These are phyloP conservation scores for Paxillus rubicundulus DNA, from an alignment of 768 basidiomycete species.

Conservation along the genomic window DNA sequence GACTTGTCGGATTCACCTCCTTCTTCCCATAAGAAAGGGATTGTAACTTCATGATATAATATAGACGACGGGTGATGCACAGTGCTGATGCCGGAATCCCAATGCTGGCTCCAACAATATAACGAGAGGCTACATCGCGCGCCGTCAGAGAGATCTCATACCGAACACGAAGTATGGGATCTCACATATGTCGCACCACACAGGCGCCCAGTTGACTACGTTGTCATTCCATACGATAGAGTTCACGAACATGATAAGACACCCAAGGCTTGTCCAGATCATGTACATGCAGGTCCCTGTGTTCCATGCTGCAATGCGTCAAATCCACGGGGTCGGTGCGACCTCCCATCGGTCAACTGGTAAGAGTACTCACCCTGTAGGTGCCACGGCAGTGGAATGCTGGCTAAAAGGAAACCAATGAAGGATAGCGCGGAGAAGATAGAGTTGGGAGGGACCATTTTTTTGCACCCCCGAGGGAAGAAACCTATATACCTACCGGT, in stretches of 20 bases:
- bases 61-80: conserved; percentile 48
- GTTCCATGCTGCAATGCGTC: conserved; percentile 24
- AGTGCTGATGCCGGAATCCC: conserved; percentile 54
- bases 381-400: conserved; percentile 58
- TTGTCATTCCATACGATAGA: conserved; percentile 38
- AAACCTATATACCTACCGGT: too few relatives aligned
- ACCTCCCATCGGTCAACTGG: too few relatives aligned
- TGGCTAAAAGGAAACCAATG: conserved; percentile 45
- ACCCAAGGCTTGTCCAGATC: conserved; percentile 30
- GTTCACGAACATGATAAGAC: conserved; percentile 34
- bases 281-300: conserved; percentile 34
- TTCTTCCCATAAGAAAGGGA: too few relatives aligned
- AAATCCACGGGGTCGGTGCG: too few relatives aligned
- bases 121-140: conserved; percentile 35
- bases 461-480: too few relatives aligned
- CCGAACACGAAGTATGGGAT: too few relatives aligned
- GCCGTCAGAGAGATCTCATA: too few relatives aligned
- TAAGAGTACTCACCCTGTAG: conserved; percentile 36
- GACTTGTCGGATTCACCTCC: not conserved
- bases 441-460: not conserved
- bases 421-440: conserved; percentile 39
- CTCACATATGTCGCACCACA: conserved; percentile 46
- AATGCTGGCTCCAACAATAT: conserved; percentile 43
- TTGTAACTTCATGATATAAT: too few relatives aligned
- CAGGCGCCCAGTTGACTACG: conserved; percentile 32